Base-by-base conservation (phyloP, 441 rosid genomes). In the Adansonia rubrostipa region DNA sequence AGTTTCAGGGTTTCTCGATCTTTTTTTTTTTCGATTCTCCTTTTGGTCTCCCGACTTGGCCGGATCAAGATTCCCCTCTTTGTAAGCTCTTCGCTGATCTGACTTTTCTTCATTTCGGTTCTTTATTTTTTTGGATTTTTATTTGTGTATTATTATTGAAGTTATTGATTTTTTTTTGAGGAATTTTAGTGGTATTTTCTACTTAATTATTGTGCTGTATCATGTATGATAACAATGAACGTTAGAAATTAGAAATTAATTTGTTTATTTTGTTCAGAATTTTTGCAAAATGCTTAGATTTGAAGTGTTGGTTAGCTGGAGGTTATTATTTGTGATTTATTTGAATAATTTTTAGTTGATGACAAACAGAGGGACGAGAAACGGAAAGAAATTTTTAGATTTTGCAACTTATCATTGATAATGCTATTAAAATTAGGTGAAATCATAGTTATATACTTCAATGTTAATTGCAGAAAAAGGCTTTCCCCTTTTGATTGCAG, bases 1-100 rank as follows among this genome's bases (percentile, higher is more conserved):
- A 9, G 48, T 71, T 78, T 88, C 83, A 87, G 92, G 88, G 83
- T 90, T 90, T 68, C 78, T 76, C 75, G 83, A 87, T 89, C 87
- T 77, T 73, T 13, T 68, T 72, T 6, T 28, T 3, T 28, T 3
- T 19, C 75, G 74, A 56, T 82, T 76, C 73, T 74, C 73, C 45
- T 80, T 73, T 82, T 82, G 82, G 48, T 79, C 51, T 66, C 48
- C 56, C 5, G 75, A 45, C 71, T 83, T 84, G 83, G 54, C 84
- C 84, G 80, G 93, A 89, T 91, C 95, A 88, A 81, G 88, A 79
- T 81, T 85, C 84, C 80, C 80, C 62, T 78, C 85, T 86, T 77
- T 73, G 98, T 94, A 89, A 89, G 98, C 82, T 87, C 73, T 71
- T 81, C 50, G 15, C 69, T 77, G 80, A 78, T 82, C 47, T 74